Conservation (phyloP, 306 rosid genomes). For the Senna tora region DNA sequence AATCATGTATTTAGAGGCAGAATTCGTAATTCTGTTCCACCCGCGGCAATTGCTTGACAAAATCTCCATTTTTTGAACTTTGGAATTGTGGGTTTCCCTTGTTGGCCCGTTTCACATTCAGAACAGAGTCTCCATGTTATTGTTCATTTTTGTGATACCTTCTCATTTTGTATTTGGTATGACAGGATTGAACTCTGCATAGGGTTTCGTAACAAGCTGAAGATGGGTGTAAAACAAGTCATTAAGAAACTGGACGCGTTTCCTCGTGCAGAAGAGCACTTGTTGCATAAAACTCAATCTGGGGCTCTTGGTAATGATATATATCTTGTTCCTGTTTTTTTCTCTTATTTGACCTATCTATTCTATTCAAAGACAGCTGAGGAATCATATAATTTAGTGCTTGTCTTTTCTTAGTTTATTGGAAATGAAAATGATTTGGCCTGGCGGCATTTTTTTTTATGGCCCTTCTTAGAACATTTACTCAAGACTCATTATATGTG, state of each 20-base stretch:
- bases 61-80: neutral
- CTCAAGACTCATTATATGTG: too few relatives aligned
- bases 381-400: neutral
- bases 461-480: neutral
- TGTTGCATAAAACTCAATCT: slow-evolving; percentile 89
- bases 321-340: neutral
- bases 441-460: neutral
- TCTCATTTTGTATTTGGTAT: neutral
- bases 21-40: neutral
- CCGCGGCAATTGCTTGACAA: neutral
- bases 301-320: slow-evolving; percentile 81
- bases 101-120: neutral
- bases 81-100: neutral
- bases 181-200: slow-evolving; percentile 15
- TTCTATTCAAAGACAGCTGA: neutral
- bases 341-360: neutral
- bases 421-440: neutral
- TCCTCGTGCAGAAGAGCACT: slow-evolving; percentile 97
- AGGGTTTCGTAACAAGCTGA: slow-evolving; percentile 9
- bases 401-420: neutral
- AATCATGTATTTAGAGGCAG: neutral
- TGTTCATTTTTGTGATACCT: neutral
- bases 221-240: slow-evolving; percentile 81
- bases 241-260: slow-evolving; percentile 86
- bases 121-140: neutral